phyloP scores from a whole-genome alignment of 495 filamentous ascomycete species.

The Aspergillus bridgeri region DNA sequence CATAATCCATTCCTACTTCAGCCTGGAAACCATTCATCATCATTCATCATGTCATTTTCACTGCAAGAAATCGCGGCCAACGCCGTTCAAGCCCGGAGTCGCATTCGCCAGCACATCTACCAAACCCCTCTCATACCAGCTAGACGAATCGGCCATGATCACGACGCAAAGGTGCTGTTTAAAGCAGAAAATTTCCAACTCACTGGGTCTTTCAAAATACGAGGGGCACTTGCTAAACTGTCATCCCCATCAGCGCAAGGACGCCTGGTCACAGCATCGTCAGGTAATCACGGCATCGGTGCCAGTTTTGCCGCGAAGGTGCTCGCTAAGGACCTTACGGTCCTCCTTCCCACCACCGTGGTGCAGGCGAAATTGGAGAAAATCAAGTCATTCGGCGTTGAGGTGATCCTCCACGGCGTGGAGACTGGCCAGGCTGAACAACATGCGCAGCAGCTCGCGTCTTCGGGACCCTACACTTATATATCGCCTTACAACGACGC shows the following conservation, averaged over 20 bases:
- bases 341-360: neutral
- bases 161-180: neutral
- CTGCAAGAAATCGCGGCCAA: neutral
- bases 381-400: neutral
- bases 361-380: neutral
- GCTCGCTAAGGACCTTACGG: neutral
- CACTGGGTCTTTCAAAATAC: conserved; percentile 8
- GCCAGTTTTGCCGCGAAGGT: neutral
- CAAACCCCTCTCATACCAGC: conserved; percentile 1
- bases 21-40: too few relatives aligned
- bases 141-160: neutral
- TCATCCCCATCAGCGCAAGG: neutral
- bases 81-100: conserved; percentile 2
- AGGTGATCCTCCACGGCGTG: neutral
- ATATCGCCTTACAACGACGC: conserved; percentile 7
- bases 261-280: conserved; percentile 1
- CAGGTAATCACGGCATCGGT: conserved; percentile 5
- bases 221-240: conserved; percentile 5
- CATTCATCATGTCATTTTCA: neutral
- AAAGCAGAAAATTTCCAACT: conserved; percentile 9
- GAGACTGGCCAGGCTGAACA: neutral
- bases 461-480: neutral
- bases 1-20: too few relatives aligned
- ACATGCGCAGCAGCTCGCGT: neutral
- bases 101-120: conserved; percentile 6